A percentile compares a stretch with the other conserved stretches of the same genome.
These are phyloP conservation scores for Adansonia digitata DNA, from an alignment of 345 rosid species.

Conservation along the genomic window DNA sequence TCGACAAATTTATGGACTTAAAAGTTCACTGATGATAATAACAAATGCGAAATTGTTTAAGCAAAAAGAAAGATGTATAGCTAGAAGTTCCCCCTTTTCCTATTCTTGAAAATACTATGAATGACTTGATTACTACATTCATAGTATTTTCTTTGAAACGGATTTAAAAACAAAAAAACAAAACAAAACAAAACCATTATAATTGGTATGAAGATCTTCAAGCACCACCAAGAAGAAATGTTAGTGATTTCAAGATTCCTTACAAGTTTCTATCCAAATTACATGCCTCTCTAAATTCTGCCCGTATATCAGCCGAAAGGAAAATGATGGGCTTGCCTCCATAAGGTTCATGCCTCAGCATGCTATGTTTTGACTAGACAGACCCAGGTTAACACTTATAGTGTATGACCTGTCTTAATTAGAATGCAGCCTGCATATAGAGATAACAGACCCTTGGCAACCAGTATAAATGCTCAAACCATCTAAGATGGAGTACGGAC, in stretches of 20 bases:
- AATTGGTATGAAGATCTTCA: not conserved
- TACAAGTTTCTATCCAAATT: not conserved
- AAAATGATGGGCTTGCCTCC: not conserved
- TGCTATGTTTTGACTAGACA: not conserved
- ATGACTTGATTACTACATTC: not conserved
- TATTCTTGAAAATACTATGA: not conserved
- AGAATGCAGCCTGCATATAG: not conserved
- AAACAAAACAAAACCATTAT: not conserved
- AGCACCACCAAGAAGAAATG: not conserved
- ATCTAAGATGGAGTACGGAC: not conserved
- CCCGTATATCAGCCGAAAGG: not conserved
- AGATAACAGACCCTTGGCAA: not conserved
- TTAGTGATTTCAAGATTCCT: not conserved
- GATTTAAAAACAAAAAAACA: no score
- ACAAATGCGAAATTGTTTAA: not conserved
- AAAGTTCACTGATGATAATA: not conserved
- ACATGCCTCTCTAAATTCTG: not conserved
- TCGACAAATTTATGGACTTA: constrained; percentile 4
- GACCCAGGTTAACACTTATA: not conserved
- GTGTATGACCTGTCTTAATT: not conserved
- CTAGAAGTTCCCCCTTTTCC: not conserved
- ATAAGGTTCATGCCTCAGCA: not conserved
- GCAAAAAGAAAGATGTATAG: not conserved
- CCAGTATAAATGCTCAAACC: not conserved
- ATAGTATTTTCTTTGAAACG: not conserved